Percentiles rank a stretch among this genome's conserved stretches.
These are phyloP conservation scores for Aspergillus incahuasiensis DNA, from an alignment of 495 filamentous ascomycete species.

Conservation along the genomic window DNA sequence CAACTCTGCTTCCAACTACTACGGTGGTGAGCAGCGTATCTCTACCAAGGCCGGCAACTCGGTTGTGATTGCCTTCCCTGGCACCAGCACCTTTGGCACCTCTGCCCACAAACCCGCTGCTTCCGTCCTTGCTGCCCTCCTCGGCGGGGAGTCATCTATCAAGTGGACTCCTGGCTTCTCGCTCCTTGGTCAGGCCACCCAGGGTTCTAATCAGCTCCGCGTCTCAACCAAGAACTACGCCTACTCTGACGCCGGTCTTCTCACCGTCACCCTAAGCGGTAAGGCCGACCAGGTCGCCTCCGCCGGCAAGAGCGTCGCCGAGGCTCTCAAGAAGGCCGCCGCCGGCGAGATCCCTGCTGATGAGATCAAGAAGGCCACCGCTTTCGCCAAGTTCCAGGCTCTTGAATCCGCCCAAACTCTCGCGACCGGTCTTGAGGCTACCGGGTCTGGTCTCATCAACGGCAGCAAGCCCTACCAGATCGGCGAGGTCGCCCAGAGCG, in stretches of 20 bases:
- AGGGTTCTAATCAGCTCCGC: conserved; percentile 58
- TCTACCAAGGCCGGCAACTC: conserved; percentile 67
- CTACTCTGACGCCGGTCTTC: conserved; percentile 92
- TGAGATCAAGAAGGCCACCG: conserved; percentile 83
- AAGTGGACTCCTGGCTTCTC: conserved; percentile 96
- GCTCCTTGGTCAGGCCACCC: conserved; percentile 71
- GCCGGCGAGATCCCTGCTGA: conserved; percentile 72
- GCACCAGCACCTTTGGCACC: conserved; percentile 67
- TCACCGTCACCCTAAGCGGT: conserved; percentile 75
- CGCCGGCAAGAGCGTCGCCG: conserved; percentile 59
- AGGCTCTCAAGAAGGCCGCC: conserved; percentile 73
- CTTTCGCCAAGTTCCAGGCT: conserved; percentile 89
- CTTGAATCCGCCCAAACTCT: conserved; percentile 77
- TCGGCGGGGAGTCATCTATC: conserved; percentile 85
- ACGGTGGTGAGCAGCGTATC: conserved; percentile 90
- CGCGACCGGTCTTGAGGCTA: conserved; percentile 61
- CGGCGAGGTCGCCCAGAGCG: conserved; percentile 69
- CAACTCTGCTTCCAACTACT: conserved; percentile 68
- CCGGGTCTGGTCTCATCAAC: conserved; percentile 72
- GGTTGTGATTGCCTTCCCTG: conserved; percentile 86
- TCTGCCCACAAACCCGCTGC: conserved; percentile 82
- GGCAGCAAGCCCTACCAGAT: conserved; percentile 82
- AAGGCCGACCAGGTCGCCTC: conserved; percentile 61
- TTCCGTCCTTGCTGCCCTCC: conserved; percentile 79
- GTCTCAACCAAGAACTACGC: conserved; percentile 68